Base-by-base conservation (phyloP, 78 protist genomes). In the Cavenderia fasciculata region DNA sequence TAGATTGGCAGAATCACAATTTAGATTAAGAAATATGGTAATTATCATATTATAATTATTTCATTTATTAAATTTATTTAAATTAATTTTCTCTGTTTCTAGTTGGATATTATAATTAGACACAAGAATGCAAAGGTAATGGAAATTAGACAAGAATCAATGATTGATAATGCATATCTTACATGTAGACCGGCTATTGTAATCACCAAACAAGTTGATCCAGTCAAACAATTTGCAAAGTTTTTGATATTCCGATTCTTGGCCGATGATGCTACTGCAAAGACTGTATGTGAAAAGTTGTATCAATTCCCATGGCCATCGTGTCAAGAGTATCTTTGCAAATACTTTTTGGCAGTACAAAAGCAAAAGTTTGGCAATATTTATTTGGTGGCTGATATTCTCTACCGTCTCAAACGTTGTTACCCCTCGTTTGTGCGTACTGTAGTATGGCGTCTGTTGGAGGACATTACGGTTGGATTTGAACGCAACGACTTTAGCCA, bases 1-100 rank as follows among this genome's bases (percentile, higher is more conserved):
- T 51, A 76, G 86, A 41, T 44, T 56, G 0, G 70, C 94, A 2
- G 95, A 95, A 1, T 65, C 92, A 8, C 94, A 92, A 68, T 65
- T 70, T 2, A 63, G 95, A 36, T 59, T 76, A 29, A 56, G 59
- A 23, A 79, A 78, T 23, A 72, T 95, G 95, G 74, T 92, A 56
- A 19, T 19, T 56, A 25, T 56, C 62, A 56, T 56, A 19, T 19
- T 25, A 57, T 25, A 59, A 14, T 61, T 63, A 52, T 2, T 29
- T 38, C 10, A 4, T 40, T 21, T 51, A 6, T 18, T 69, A 46
- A 38, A 52, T 54, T 27, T 47, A 19, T 7, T 33, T 10, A 8
- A 68, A 25, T 14, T 19, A 7, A 16, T 29, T 19, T n/a, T 65
- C 21, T 16, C 3, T 44, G 46, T 34, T 4, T 10, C 6, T 21